Evolutionary conservation across 257 asterid species (phyloP).

Genomic region (Ligustrum vulgare): DNA sequence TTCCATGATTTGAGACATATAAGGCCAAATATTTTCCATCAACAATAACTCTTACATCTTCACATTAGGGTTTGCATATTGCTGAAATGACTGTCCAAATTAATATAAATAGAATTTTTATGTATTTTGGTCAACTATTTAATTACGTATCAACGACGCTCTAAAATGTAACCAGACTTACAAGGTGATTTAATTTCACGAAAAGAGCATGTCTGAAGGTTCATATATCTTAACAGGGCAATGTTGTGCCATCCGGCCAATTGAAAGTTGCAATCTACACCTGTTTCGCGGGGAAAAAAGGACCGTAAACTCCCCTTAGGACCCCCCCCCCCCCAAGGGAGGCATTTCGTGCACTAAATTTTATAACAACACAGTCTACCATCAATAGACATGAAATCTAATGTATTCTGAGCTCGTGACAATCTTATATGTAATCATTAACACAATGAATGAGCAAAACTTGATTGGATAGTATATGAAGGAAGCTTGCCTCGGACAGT

Average conservation of each 20-base stretch:
- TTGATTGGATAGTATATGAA: background rate
- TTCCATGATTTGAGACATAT: slow-evolving; percentile 1
- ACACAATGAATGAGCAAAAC: background rate
- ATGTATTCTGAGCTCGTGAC: background rate
- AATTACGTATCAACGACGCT: background rate
- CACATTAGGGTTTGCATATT: background rate
- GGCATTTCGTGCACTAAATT: too few species aligned
- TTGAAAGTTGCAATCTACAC: background rate
- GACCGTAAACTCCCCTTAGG: too few species aligned
- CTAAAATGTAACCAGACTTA: background rate
- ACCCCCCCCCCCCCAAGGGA: too few species aligned
- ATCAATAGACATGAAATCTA: too few species aligned
- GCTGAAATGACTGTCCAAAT: background rate
- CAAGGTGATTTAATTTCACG: too few species aligned
- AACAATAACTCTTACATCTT: background rate
- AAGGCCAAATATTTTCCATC: background rate
- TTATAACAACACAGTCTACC: too few species aligned
- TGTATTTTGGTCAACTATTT: background rate
- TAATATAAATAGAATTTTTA: background rate
- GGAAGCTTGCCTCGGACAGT: too few species aligned
- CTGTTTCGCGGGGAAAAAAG: too few species aligned
- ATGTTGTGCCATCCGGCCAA: background rate
- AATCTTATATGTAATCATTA: background rate
- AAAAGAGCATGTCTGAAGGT: background rate
- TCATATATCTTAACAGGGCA: background rate